Conservation (phyloP, 1,139 yeast genomes). For the Arxiozyma heterogenica region DNA sequence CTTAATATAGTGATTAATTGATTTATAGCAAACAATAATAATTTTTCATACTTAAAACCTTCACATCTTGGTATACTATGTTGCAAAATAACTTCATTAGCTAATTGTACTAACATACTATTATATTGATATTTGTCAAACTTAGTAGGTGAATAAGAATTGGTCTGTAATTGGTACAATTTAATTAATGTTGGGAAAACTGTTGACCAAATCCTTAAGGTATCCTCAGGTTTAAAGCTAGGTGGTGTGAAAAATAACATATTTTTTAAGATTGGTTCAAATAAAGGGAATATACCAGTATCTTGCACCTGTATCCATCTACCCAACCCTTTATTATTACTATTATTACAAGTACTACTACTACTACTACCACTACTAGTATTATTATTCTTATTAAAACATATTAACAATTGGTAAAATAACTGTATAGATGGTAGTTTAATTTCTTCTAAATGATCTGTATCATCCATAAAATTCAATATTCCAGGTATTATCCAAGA, state of each 20-base stretch:
- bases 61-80: conserved; percentile 20
- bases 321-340: not conserved
- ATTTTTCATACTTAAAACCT: conserved; percentile 15
- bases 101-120: conserved; percentile 6
- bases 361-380: too few relatives aligned
- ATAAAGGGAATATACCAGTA: conserved; percentile 22
- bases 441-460: conserved; percentile 18
- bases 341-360: conserved; percentile 3
- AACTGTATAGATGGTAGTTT: conserved; percentile 21
- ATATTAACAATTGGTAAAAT: conserved; percentile 12
- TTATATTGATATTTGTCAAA: not conserved
- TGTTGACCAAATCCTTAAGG: conserved; percentile 14
- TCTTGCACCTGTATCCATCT: conserved; percentile 19
- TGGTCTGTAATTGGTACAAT: conserved; percentile 15
- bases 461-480: conserved; percentile 27
- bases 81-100: conserved; percentile 22
- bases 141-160: not conserved
- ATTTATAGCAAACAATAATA: conserved; percentile 14
- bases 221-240: conserved; percentile 13
- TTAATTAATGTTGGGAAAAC: conserved; percentile 21
- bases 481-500: conserved; percentile 31
- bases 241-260: conserved; percentile 28
- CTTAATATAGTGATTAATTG: conserved; percentile 6
- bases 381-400: conserved; percentile 7
- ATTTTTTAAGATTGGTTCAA: conserved; percentile 20